Percentiles rank a stretch among this genome's conserved stretches.
Conservation (phyloP, 345 rosid genomes). For the Lepidium didymum region DNA sequence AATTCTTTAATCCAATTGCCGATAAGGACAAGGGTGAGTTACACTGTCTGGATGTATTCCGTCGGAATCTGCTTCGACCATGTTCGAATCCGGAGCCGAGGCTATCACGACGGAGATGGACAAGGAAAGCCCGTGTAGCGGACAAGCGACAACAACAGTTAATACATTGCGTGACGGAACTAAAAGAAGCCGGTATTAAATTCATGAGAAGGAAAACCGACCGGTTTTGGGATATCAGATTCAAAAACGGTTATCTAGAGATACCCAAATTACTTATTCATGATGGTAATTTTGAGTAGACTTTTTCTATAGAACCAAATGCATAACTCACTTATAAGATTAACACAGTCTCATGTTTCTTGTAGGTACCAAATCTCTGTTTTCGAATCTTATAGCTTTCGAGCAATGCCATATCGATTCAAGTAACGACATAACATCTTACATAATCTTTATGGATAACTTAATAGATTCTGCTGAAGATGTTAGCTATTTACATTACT, state of each 20-base stretch:
- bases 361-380: slow-evolving; percentile 58
- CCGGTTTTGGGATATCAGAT: slow-evolving; percentile 74
- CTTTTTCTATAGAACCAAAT: neutral
- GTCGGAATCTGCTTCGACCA: slow-evolving; percentile 50
- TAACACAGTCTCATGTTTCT: neutral
- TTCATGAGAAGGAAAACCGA: slow-evolving; percentile 64
- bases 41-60: slow-evolving; percentile 68
- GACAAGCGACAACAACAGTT: slow-evolving; percentile 74
- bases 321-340: neutral
- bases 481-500: slow-evolving; percentile 63
- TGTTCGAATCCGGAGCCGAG: slow-evolving; percentile 47
- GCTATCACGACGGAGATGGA: slow-evolving; percentile 50
- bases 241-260: slow-evolving; percentile 56
- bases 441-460: slow-evolving; percentile 80
- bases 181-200: slow-evolving; percentile 70
- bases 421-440: slow-evolving; percentile 69
- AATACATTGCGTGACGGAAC: slow-evolving; percentile 75
- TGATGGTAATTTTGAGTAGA: slow-evolving; percentile 41
- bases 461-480: slow-evolving; percentile 69
- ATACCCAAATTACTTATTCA: slow-evolving; percentile 78
- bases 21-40: slow-evolving; percentile 43
- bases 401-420: slow-evolving; percentile 82
- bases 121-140: slow-evolving; percentile 40
- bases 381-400: slow-evolving; percentile 75
- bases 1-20: slow-evolving; percentile 49